Base-by-base conservation (phyloP, 108 stramenopile genomes). In the Cyclostephanos tholiformis region DNA sequence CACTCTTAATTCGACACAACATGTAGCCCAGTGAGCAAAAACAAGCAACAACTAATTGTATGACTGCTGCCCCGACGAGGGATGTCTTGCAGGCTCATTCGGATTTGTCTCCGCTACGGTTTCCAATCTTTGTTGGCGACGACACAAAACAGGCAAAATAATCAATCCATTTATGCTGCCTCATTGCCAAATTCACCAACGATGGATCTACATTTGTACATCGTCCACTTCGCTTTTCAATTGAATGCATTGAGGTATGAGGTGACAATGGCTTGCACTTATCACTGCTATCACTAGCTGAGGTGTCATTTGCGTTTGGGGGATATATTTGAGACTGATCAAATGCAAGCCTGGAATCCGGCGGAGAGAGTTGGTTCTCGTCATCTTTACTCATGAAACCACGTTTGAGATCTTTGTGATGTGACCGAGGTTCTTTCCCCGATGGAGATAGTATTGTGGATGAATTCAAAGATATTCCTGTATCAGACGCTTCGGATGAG, bases 221-320 rank as follows among this genome's bases (percentile, higher is more conserved):
- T 50, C 26, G 46, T 66, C 48, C 5, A 20, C 22, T 2, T 48
- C 4, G 65, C 65, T 26, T 66, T 27, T 13, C 29, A 46, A 10
- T 41, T 43, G 65, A 48, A 29, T 59, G 74, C 17, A 61, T 19
- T 30, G 49, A 44, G 5, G 75, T 25, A 25, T 67, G 65, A 53
- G 75, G 75, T 22, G 75, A 43, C 46, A 76, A 62, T 35, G 75
- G 67, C 22, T 36, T 60, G 35, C 56, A 68, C 64, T 65, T 67
- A 50, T 68, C 58, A 63, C 60, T 57, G 67, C 10, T 53, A 44
- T 62, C 75, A 61, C 49, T 56, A 60, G 6, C 13, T 59, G 55
- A 38, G 17, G 23, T 19, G 13, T 44, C 43, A 30, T 9, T 26
- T 26, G 29, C n/a, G 19, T 51, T 5, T 52, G 52, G 39, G 13